Base-by-base conservation (phyloP, 2,329 filamentous ascomycete species). In the Aspergillus pseudoglaucus region DNA sequence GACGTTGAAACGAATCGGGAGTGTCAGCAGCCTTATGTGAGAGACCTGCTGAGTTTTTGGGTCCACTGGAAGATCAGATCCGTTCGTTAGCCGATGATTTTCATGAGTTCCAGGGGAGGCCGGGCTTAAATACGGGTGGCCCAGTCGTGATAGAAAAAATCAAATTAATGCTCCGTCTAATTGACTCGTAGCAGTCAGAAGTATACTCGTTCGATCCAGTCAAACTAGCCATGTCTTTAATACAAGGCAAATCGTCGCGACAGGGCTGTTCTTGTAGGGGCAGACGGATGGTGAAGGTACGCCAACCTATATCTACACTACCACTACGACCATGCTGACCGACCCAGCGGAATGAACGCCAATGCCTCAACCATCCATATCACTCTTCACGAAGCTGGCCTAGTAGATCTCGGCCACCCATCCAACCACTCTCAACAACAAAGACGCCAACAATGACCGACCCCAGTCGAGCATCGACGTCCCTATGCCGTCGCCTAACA, bases 381-480 rank as follows among this genome's bases (percentile, higher is more conserved):
- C 10, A 27, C 25, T 46, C 54, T 17, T 3, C 35, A 12, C 35
- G 35, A 38, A 5, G 9, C 10, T 18, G 18, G n/a, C 2, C 35
- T 15, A 38, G 33, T 14, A 15, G 10, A 40, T 35, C 39, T 49
- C 35, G 35, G 47, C 32, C 42, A 48, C 22, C 35, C 44, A 17
- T 23, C 18, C 8, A 42, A 47, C 23, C 17, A 51, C 17, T 46
- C 44, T 15, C 48, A 51, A 15, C 44, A 50, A 23, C 30, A 45
- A 38, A 39, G 44, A 32, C 4, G 30, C 14, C 40, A 15, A n/a
- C 14, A 5, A 25, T 14, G 23, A 25, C 15, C 22, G 15, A 42
- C 45, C 53, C 30, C 50, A 49, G 46, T 45, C 51, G 18, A 33
- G 45, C 30, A 17, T 48, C 20, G 20, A 40, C 35, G 8, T 45